Percentiles rank a stretch among this genome's conserved stretches.
Evolutionary conservation across 139 green algal species (phyloP).

Genomic region (Coelastrella sp.): DNA sequence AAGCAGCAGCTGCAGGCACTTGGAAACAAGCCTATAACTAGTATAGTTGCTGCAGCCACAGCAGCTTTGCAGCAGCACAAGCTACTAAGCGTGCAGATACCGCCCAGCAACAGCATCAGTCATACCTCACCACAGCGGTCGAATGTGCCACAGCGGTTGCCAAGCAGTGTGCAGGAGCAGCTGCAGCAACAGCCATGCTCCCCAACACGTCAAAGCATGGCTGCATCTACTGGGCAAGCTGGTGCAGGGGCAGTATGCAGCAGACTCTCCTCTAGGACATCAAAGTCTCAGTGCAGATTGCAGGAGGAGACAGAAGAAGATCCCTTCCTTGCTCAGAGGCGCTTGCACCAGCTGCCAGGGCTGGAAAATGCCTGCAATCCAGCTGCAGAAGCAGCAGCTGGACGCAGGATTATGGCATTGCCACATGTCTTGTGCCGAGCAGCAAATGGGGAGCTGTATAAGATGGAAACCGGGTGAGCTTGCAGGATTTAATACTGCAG

Average conservation of each 20-base stretch:
- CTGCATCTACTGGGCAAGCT: too few relatives aligned
- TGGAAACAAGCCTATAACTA: not conserved
- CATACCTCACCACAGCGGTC: not conserved
- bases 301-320: conserved; percentile 20
- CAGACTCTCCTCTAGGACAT: too few relatives aligned
- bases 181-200: not conserved
- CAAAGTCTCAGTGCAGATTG: not conserved
- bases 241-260: too few relatives aligned
- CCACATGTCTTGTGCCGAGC: conserved; percentile 23
- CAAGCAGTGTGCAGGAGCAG: not conserved
- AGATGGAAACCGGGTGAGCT: conserved; percentile 15
- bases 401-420: conserved; percentile 18
- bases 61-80: not conserved
- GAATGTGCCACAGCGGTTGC: not conserved
- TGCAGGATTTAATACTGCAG: not conserved
- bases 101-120: conserved; percentile 12
- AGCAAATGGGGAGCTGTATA: conserved; percentile 35
- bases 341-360: conserved; percentile 13
- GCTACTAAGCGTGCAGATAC: not conserved
- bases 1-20: not conserved
- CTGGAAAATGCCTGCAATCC: not conserved
- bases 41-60: not conserved
- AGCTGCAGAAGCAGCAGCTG: conserved; percentile 4
- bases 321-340: conserved; percentile 1
- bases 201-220: not conserved